phyloP scores from a whole-genome alignment of 495 filamentous ascomycete species.

The Niebla homalea region DNA sequence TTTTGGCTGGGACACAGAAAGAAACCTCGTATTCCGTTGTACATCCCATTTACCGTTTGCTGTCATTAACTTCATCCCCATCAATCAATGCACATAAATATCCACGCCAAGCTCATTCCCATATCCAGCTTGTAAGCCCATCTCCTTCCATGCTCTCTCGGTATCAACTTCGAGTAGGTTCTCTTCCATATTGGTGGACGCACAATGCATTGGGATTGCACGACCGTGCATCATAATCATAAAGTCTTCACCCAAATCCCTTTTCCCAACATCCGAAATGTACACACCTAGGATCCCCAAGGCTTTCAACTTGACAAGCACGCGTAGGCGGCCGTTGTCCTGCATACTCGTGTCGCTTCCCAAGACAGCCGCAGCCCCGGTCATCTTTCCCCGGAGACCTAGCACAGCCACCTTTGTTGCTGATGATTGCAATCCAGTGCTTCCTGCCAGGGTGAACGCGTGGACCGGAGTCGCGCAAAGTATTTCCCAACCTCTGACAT shows the following conservation, averaged over 20 bases:
- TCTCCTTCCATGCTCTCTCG: conserved; percentile 61
- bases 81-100: conserved; percentile 32
- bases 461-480: conserved; percentile 57
- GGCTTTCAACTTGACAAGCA: conserved; percentile 62
- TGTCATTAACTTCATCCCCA: too few species aligned
- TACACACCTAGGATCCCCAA: conserved; percentile 63
- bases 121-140: conserved; percentile 61
- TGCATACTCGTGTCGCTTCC: conserved; percentile 40
- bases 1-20: too few species aligned
- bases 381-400: conserved; percentile 80
- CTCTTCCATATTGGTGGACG: conserved; percentile 40
- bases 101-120: conserved; percentile 71
- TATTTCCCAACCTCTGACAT: conserved; percentile 63
- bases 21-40: too few species aligned
- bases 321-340: conserved; percentile 44
- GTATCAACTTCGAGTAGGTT: conserved; percentile 67
- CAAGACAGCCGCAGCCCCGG: conserved; percentile 66
- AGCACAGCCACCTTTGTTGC: conserved; percentile 46
- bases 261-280: conserved; percentile 49
- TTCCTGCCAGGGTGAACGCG: conserved; percentile 30
- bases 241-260: conserved; percentile 50
- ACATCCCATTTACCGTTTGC: too few species aligned
- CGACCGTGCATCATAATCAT: conserved; percentile 64
- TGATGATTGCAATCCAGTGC: neutral
- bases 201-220: conserved; percentile 53